Conservation (phyloP, 352 stramenopile genomes). For the Globisporangium carolinianum region DNA sequence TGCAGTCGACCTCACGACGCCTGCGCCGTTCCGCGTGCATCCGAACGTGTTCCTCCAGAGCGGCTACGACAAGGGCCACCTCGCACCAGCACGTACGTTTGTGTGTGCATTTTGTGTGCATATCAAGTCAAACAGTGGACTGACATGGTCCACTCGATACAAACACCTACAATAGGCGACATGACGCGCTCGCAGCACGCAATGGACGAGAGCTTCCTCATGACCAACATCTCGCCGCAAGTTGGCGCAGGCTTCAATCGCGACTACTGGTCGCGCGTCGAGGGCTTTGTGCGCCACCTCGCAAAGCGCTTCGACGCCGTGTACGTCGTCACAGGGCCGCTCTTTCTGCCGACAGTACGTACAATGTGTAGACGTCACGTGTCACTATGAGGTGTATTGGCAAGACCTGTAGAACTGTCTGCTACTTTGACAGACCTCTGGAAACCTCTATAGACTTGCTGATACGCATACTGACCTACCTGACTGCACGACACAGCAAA, state of each 20-base stretch:
- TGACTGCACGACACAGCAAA: slow-evolving; percentile 29
- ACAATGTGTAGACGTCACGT: not conserved
- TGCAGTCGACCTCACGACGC: slow-evolving; percentile 62
- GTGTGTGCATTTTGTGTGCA: not conserved
- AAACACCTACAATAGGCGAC: slow-evolving; percentile 46
- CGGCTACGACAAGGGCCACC: slow-evolving; percentile 93
- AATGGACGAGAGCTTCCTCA: slow-evolving; percentile 93
- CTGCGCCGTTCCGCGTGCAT: slow-evolving; percentile 77
- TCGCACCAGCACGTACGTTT: slow-evolving; percentile 79
- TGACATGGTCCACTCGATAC: not conserved
- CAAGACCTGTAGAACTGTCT: too few relatives aligned
- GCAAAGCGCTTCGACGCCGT: slow-evolving; percentile 68
- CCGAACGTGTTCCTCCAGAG: slow-evolving; percentile 85
- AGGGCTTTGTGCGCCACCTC: slow-evolving; percentile 82
- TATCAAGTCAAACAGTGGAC: not conserved
- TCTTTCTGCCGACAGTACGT: slow-evolving; percentile 87
- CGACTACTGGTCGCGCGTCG: slow-evolving; percentile 81
- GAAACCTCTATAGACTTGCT: not conserved
- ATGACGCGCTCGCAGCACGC: slow-evolving; percentile 75
- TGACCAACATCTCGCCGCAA: slow-evolving; percentile 94
- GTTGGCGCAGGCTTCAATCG: slow-evolving; percentile 85
- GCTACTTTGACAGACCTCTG: not conserved
- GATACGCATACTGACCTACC: not conserved
- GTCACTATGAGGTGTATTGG: too few relatives aligned
- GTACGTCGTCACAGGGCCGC: slow-evolving; percentile 90